A percentile compares a stretch with the other conserved stretches of the same genome.
Conservation (phyloP, 169 alveolate species). For the Cryptosporidium meleagridis region DNA sequence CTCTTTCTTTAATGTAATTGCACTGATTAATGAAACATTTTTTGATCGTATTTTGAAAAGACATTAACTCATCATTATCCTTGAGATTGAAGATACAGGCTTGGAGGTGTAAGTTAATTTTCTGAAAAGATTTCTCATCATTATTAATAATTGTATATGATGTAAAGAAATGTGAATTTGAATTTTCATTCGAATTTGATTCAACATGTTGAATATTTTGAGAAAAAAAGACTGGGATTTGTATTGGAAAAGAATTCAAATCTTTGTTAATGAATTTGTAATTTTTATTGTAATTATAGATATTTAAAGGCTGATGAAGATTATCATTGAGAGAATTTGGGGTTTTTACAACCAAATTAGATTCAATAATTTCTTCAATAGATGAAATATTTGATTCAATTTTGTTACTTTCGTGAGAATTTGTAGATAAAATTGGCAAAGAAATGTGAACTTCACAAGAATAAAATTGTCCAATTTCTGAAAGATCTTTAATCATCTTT, state of each 20-base stretch:
- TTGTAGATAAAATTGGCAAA: neutral
- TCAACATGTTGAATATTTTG: neutral
- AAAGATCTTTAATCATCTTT: neutral
- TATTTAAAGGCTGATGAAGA: neutral
- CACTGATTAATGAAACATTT: constrained; percentile 32
- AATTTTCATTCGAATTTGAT: neutral
- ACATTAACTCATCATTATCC: neutral
- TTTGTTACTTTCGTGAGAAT: neutral
- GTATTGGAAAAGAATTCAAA: constrained; percentile 6
- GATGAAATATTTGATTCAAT: neutral
- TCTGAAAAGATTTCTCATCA: constrained; percentile 1
- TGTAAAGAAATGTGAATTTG: constrained; percentile 36
- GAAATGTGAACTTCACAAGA: constrained; percentile 44
- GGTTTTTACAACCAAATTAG: neutral
- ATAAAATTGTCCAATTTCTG: constrained; percentile 37
- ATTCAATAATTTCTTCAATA: constrained; percentile 36
- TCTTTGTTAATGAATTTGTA: constrained; percentile 4
- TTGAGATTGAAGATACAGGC: constrained; percentile 35
- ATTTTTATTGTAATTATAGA: constrained; percentile 20
- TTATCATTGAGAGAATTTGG: neutral
- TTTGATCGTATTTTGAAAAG: constrained; percentile 3
- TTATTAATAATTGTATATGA: constrained; percentile 23
- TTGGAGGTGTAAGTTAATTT: constrained; percentile 25
- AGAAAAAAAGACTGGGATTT: constrained; percentile 53
- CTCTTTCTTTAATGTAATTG: constrained; percentile 26